Evolutionary conservation across 371 early-diverging fungal genomes (phyloP).

Genomic region (Pancytospora epiphaga): DNA sequence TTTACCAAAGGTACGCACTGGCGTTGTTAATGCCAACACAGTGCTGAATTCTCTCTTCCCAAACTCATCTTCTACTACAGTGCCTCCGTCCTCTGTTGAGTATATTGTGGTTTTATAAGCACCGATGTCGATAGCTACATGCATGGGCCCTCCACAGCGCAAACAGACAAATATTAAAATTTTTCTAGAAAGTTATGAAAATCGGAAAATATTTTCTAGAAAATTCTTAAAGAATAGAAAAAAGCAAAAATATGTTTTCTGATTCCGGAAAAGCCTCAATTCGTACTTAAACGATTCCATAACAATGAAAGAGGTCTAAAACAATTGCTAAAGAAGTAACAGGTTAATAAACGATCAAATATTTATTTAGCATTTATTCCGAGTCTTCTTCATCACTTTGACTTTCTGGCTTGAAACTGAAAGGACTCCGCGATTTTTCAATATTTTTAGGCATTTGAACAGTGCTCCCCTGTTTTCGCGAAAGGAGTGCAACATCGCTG

Average conservation of each 20-base stretch:
- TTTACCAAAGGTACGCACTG: slow-evolving; percentile 50
- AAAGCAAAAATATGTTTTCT: no score
- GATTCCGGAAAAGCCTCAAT: no score
- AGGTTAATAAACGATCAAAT: no score
- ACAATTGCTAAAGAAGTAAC: no score
- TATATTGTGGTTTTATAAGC: slow-evolving; percentile 45
- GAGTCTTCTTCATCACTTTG: no score
- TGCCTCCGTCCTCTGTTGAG: slow-evolving; percentile 33
- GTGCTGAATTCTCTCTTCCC: slow-evolving; percentile 40
- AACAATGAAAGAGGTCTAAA: no score
- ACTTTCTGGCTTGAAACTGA: slow-evolving; percentile 2
- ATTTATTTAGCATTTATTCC: no score
- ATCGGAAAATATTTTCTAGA: no score
- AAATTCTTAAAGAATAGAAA: no score
- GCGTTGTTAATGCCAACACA: slow-evolving; percentile 35
- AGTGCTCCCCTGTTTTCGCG: not conserved
- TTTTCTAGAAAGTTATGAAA: not conserved
- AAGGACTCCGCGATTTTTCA: slow-evolving; percentile 1
- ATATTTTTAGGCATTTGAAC: not conserved
- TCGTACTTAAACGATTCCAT: no score
- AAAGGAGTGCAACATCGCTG: not conserved
- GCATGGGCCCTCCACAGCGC: slow-evolving; percentile 21
- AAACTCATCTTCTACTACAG: slow-evolving; percentile 40
- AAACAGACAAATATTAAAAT: not conserved
- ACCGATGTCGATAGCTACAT: slow-evolving; percentile 55